Evolutionary conservation across 2,329 filamentous ascomycete genomes (phyloP), one percentile per base, ranked within the genome.

Genomic region (Delphinella strobiligena): DNA sequence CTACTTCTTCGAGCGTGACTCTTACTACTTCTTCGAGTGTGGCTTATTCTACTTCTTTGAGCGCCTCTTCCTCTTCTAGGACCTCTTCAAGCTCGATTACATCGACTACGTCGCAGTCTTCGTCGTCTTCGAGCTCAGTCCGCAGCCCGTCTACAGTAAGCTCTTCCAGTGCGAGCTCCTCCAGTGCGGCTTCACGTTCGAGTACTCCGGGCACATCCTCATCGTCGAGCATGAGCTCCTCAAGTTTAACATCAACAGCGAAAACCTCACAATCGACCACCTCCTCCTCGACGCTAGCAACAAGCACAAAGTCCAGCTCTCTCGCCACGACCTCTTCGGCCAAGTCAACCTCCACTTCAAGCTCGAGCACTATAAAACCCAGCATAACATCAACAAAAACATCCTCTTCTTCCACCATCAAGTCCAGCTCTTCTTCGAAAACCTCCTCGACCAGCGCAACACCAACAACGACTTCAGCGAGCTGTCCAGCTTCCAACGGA

Each of bases 401-500:
- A 8, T 3, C 37, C 0, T 14, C 31, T 16, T 34, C 35, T 17
- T 31, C 24, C 7, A 29, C 35, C 24, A n/a, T 19, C 11, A 22
- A 7, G 5, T 22, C 16, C 37, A 18, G 17, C 30, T 33, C n/a
- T n/a, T n/a, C n/a, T n/a, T n/a, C n/a, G n/a, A n/a, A n/a, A n/a
- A n/a, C 36, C 12, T 38, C 45, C 15, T n/a, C 42, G 10, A 44
- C 46, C 14, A 34, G 27, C 12, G 34, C 37, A 30, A 22, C 37
- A 5, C 39, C 44, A 24, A 44, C 37, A 17, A 12, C 12, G 12
- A 27, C 22, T 7, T 7, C 22, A 27, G 22, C 22, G 7, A 27
- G 7, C 7, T 53, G 49, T 41, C 48, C 50, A 2, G 38, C 36
- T 1, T 44, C 46, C 2, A 43, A 52, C 44, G 41, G 42, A 30